phyloP scores from a whole-genome alignment of 1,284 basidiomycete genomes.

The Amylostereum chailletii region DNA sequence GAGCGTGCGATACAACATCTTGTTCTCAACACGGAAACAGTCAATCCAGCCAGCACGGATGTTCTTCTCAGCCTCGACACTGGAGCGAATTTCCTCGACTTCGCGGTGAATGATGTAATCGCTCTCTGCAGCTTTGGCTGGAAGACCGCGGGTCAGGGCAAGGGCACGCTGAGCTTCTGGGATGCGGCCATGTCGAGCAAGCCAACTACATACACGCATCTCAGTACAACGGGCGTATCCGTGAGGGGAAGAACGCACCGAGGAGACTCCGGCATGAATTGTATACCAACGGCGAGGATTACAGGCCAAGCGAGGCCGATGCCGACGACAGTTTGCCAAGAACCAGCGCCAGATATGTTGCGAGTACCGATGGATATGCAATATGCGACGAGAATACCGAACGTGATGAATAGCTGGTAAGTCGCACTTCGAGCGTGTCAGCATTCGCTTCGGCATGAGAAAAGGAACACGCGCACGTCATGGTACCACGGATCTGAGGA shows the following conservation, averaged over 20 bases:
- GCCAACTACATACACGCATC: conserved; percentile 33
- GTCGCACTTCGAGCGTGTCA: conserved; percentile 21
- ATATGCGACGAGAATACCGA: conserved; percentile 72
- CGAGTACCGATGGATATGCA: conserved; percentile 54
- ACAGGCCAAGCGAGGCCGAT: conserved; percentile 65
- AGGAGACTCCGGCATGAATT: conserved; percentile 72
- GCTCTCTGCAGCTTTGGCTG: conserved; percentile 27
- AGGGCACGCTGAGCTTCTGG: conserved; percentile 48
- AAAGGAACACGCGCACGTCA: conserved; percentile 30
- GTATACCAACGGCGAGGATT: conserved; percentile 59
- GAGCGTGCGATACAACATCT: conserved; percentile 53
- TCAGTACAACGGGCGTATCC: neutral
- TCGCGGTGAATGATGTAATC: conserved; percentile 39
- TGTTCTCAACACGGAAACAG: conserved; percentile 46
- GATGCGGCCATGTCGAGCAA: conserved; percentile 36
- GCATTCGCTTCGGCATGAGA: neutral
- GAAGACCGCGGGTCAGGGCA: conserved; percentile 48
- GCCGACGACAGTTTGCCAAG: conserved; percentile 65
- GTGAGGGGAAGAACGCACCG: conserved; percentile 20
- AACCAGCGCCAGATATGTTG: conserved; percentile 34
- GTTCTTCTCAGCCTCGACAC: conserved; percentile 37
- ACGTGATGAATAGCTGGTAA: conserved; percentile 71
- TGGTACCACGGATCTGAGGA: conserved; percentile 66
- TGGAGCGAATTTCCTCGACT: conserved; percentile 41
- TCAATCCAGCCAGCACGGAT: conserved; percentile 48